phyloP scores from a whole-genome alignment of 768 basidiomycete genomes.

The Psilocybe cyanescens region DNA sequence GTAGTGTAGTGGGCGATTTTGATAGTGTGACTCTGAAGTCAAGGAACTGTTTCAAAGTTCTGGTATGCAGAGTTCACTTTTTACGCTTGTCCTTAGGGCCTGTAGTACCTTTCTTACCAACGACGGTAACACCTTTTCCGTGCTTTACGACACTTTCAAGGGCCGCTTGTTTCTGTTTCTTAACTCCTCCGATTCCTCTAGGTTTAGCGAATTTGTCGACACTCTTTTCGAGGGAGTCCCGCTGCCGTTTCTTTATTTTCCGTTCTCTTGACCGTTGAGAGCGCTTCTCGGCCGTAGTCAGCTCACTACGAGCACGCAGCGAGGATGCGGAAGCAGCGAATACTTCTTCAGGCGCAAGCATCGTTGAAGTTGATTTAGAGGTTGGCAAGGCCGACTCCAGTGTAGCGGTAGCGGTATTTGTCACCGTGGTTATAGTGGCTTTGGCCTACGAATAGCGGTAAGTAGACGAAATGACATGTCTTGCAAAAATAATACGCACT shows the following conservation, averaged over 20 bases:
- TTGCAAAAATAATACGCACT: slow-evolving; percentile 47
- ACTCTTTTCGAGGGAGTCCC: slow-evolving; percentile 63
- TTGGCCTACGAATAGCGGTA: slow-evolving; percentile 64
- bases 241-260: slow-evolving; percentile 72
- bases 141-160: slow-evolving; percentile 82
- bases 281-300: slow-evolving; percentile 86
- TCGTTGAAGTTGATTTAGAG: slow-evolving; percentile 69
- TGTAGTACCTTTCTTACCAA: slow-evolving; percentile 67
- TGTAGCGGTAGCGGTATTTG: slow-evolving; percentile 79
- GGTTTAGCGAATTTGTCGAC: slow-evolving; percentile 65
- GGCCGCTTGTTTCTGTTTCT: slow-evolving; percentile 85
- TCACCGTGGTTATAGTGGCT: slow-evolving; percentile 80
- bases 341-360: slow-evolving; percentile 95
- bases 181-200: slow-evolving; percentile 56
- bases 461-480: background rate
- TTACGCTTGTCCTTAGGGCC: slow-evolving; percentile 38
- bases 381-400: slow-evolving; percentile 94
- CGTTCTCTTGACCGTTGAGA: slow-evolving; percentile 67
- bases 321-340: slow-evolving; percentile 62
- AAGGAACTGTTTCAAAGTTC: background rate
- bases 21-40: background rate
- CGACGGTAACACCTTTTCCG: slow-evolving; percentile 85
- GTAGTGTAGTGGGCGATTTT: background rate
- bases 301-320: slow-evolving; percentile 72
- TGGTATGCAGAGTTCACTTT: slow-evolving; percentile 11